phyloP scores from a whole-genome alignment of 257 asterid genomes.

The Capsicum baccatum region DNA sequence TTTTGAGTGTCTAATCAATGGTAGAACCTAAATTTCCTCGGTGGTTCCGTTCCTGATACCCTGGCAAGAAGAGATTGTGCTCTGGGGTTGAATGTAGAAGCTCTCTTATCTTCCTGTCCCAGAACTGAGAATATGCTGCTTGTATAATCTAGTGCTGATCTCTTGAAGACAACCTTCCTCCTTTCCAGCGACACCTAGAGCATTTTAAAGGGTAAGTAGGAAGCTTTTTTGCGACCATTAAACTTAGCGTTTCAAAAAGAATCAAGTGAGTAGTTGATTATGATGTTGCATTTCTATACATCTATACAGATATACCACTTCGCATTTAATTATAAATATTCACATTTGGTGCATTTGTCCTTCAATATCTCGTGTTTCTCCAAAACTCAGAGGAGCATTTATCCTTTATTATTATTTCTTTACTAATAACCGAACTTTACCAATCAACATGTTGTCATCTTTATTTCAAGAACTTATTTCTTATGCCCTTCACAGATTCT shows the following conservation, averaged over 20 bases:
- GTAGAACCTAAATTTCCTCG: constrained; percentile 16
- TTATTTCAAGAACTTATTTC: background rate
- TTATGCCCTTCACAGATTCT: background rate
- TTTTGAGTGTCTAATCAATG: background rate
- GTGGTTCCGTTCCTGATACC: background rate
- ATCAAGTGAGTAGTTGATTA: background rate
- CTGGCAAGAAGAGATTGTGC: background rate
- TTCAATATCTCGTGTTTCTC: background rate
- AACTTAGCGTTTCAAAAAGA: background rate
- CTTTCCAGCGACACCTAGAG: background rate
- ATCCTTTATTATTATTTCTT: background rate
- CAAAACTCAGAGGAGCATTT: background rate
- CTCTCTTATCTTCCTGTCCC: background rate
- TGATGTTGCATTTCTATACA: background rate
- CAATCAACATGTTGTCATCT: background rate
- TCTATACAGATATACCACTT: background rate
- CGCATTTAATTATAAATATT: constrained; percentile 11
- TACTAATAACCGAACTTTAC: background rate
- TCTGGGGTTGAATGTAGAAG: background rate
- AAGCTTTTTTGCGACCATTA: background rate
- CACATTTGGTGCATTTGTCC: background rate
- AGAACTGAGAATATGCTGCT: background rate
- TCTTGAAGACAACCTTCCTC: background rate
- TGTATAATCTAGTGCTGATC: background rate
- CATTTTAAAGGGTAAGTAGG: background rate